A percentile compares a stretch with the other conserved stretches of the same genome.
phyloP scores from a whole-genome alignment of 2,329 filamentous ascomycete species.

The Lecanosticta acicola region DNA sequence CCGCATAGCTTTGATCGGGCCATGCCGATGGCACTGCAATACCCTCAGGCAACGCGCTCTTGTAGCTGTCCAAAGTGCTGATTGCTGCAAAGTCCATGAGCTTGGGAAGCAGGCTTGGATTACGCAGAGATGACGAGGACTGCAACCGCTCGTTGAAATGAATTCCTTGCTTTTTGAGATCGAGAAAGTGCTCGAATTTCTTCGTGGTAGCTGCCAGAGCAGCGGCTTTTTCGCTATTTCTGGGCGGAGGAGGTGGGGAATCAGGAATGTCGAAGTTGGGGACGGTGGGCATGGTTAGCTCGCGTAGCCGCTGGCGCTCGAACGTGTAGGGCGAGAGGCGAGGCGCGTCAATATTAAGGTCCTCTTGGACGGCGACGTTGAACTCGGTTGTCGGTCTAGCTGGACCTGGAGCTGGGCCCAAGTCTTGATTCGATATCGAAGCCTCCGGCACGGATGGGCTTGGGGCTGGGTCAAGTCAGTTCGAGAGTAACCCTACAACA shows the following conservation, averaged over 20 bases:
- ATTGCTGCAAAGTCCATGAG: conserved; percentile 64
- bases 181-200: conserved; percentile 69
- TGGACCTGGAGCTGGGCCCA: conserved; percentile 13
- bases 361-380: not conserved
- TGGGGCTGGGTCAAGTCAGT: too few species aligned
- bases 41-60: conserved; percentile 47
- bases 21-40: conserved; percentile 38
- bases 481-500: too few species aligned
- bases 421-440: not conserved
- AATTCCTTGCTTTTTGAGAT: conserved; percentile 67
- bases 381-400: conserved; percentile 5
- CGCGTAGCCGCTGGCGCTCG: conserved; percentile 58
- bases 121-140: conserved; percentile 60
- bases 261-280: conserved; percentile 70
- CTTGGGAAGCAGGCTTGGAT: conserved; percentile 67
- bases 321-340: conserved; percentile 61
- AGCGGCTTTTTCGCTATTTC: conserved; percentile 26
- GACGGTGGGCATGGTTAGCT: conserved; percentile 66
- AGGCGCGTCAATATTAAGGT: conserved; percentile 18
- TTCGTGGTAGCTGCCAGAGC: conserved; percentile 44
- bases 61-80: conserved; percentile 56
- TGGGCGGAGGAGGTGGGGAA: conserved; percentile 56
- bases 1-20: conserved; percentile 40
- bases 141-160: conserved; percentile 75
- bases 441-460: conserved; percentile 7